Base-by-base conservation (phyloP, 257 asterid genomes). In the Ajuga chamaepitys region DNA sequence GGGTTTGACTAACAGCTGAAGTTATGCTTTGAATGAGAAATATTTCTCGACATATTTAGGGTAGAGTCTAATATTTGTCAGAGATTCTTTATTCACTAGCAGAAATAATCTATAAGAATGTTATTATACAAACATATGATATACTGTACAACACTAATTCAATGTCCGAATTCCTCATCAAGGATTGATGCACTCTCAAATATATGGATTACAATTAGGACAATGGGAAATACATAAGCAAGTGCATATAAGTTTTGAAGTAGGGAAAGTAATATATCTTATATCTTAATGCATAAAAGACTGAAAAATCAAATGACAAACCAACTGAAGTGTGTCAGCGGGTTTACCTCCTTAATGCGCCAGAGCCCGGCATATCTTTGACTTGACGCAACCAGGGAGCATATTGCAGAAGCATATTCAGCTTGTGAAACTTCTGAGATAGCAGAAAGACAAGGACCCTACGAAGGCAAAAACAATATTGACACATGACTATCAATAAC, bases 321-420 rank as follows among this genome's bases (percentile, higher is more conserved):
- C 58, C 50, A 47, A 41, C 41, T 47, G 5, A 18, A 59, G 7
- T 22, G 9, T 9, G 41, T 35, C 18, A 13, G 37, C 16, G 71
- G 58, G 37, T 50, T 58, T 84, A 90, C 96, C 93, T 91, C 96
- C 69, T 86, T 81, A 77, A 91, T 85, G 70, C 96, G 91, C 97
- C 97, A 88, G 45, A 91, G 83, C 50, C 97, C 97, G 62, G 80
- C 74, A 77, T 68, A 74, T 77, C 96, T 84, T 82, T 78, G 89
- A 68, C 89, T 81, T 37, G 91, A 86, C 66, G 91, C 88, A 72
- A 91, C 82, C 17, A 91, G 83, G 37, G 88, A 80, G 82, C 94
- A 84, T 70, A 87, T 42, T 35, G 91, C 91, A 70, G 94, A 75
- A 74, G 76, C 70, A 74, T 70, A 77, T 58, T 80, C 86, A 62